Evolutionary conservation across 2,329 filamentous ascomycete genomes (phyloP), one percentile per base, ranked within the genome.

Genomic region (Aaosphaeria pasadenensis): DNA sequence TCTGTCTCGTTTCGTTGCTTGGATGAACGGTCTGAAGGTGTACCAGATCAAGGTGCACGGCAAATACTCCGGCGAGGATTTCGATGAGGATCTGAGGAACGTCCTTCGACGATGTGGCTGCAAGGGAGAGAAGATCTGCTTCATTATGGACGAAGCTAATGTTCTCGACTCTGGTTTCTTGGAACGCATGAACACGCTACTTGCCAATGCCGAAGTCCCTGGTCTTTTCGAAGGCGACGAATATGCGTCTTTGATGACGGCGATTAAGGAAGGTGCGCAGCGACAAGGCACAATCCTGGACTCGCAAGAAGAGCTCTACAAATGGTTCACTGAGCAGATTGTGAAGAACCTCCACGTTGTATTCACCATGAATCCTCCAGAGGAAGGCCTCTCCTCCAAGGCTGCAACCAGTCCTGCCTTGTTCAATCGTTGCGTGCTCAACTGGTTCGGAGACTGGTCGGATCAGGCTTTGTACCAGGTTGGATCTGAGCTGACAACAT

Each of bases 41-140:
- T 99, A 96, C 80, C 94, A 99, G 74, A 99, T 99, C 80, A 99
- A 99, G 78, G 94, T 99, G 0, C 94, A 99, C 64, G 94, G 94
- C 56, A 96, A 92, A 68, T 99, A 99, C 74, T 96, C 94, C 11
- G 89, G 89, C 1, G 94, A 97, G 67, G 94, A 99, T 74, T 99
- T 99, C 66, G 94, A 99, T 66, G 95, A 99, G 49, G 94, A 99
- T 70, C 77, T 99, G 33, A 84, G 95, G 56, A 92, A 91, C 66
- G 94, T 99, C 6, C 83, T 99, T 38, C 87, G 94, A 41, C 84
- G 94, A 48, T 95, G 90, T 60, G 94, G 94, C 54, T 97, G 92
- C 77, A 96, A 96, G 77, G 94, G 94, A 33, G 94, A 99, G 70
- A 97, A 97, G 78, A 95, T 99, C 43, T 99, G 95, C 75, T 99